Evolutionary conservation across 371 early-diverging fungal genomes (phyloP).

Genomic region (Parasitella parasitica): DNA sequence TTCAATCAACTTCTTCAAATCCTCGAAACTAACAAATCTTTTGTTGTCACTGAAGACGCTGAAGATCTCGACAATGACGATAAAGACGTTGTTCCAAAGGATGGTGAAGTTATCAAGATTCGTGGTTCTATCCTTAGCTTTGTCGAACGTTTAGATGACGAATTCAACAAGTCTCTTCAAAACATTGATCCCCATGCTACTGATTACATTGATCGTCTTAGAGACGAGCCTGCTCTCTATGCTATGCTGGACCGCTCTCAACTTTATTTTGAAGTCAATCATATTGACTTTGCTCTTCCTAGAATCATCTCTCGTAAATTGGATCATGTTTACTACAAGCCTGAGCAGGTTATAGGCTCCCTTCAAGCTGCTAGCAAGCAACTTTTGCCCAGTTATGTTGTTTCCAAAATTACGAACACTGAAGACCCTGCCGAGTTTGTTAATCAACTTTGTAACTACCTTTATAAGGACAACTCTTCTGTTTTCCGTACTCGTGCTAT

Average conservation of each 20-base stretch:
- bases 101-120: slow-evolving; percentile 56
- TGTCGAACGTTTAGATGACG: slow-evolving; percentile 95
- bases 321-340: slow-evolving; percentile 96
- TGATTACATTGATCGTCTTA: slow-evolving; percentile 93
- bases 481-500: slow-evolving; percentile 93
- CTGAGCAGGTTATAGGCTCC: slow-evolving; percentile 54
- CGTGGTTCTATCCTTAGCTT: slow-evolving; percentile 89
- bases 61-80: slow-evolving; percentile 70
- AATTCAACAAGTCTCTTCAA: slow-evolving; percentile 93
- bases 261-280: slow-evolving; percentile 69
- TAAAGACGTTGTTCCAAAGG: slow-evolving; percentile 59
- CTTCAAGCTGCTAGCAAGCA: slow-evolving; percentile 42
- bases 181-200: slow-evolving; percentile 95
- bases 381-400: slow-evolving; percentile 43
- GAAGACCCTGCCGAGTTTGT: slow-evolving; percentile 67
- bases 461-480: slow-evolving; percentile 85
- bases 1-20: slow-evolving; percentile 73
- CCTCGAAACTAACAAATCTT: slow-evolving; percentile 69
- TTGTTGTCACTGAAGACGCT: slow-evolving; percentile 64
- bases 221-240: slow-evolving; percentile 88
- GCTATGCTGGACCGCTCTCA: slow-evolving; percentile 86
- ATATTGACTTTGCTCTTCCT: slow-evolving; percentile 63
- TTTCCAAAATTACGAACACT: slow-evolving; percentile 37
- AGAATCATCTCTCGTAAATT: slow-evolving; percentile 84
- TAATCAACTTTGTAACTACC: slow-evolving; percentile 77